phyloP scores from a whole-genome alignment of 2,329 filamentous ascomycete species.

The Venturia effusa region DNA sequence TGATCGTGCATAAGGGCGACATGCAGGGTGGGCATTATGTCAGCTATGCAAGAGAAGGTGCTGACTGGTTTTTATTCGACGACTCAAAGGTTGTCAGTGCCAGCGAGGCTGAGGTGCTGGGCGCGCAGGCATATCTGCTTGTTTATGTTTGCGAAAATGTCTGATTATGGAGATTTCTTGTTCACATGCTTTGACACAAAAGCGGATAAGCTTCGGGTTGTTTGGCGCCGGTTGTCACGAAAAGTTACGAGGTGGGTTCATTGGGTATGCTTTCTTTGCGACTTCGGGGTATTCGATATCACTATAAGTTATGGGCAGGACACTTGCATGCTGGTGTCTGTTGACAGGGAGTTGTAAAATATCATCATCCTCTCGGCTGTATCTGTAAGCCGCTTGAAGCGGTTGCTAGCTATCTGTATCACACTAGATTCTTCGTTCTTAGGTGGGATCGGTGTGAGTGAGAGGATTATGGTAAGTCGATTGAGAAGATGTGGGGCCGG shows the following conservation, averaged over 20 bases:
- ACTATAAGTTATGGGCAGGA: neutral
- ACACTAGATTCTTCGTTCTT: neutral
- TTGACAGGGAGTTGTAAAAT: neutral
- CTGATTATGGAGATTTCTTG: neutral
- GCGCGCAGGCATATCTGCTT: conserved; percentile 77
- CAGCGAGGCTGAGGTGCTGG: conserved; percentile 72
- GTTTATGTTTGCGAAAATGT: conserved; percentile 51
- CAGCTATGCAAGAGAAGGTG: conserved; percentile 74
- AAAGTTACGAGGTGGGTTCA: neutral
- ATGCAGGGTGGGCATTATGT: conserved; percentile 89
- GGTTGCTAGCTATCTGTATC: neutral
- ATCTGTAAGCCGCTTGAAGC: neutral
- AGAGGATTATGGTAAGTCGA: too few relatives aligned
- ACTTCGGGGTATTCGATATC: neutral
- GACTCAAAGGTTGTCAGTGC: conserved; percentile 86
- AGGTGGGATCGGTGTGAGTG: neutral
- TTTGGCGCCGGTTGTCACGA: neutral
- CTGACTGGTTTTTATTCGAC: conserved; percentile 92
- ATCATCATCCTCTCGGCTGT: neutral
- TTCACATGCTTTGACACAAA: neutral
- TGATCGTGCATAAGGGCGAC: conserved; percentile 87
- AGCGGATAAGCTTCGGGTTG: neutral
- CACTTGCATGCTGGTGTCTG: neutral
- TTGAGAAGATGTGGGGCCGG: too few relatives aligned
- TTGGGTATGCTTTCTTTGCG: neutral